Evolutionary conservation across 345 rosid genomes (phyloP), one percentile per base, ranked within the genome.

Genomic region (Cochlearia excelsa): DNA sequence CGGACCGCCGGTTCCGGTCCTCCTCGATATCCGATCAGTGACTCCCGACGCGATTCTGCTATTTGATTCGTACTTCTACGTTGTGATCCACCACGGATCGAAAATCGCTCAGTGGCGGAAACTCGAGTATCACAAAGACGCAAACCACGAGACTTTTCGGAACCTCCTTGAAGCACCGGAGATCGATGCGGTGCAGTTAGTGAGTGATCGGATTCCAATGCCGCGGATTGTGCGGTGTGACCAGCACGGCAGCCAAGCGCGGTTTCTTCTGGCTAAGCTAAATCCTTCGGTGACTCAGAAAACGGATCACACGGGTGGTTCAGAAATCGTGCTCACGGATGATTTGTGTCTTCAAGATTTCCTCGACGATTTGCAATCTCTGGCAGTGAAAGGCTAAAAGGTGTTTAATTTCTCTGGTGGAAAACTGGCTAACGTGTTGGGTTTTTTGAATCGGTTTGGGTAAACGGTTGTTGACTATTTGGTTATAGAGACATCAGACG

Each of bases 241-340:
- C 66, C 97, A 93, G 70, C 92, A 93, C 70, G 69, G 97, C 51
- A 89, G 97, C 62, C 95, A 87, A 70, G 99, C 97, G 11, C 77
- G 99, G 81, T 93, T 93, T 68, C 95, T 93, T 65, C 95, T 93
- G 33, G 99, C 99, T 26, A 93, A 89, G 71, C 79, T 89, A 66
- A 93, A 93, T 72, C 99, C 99, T 30, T 93, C 97, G 0, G 85
- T 93, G 31, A 89, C 95, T n/a, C 99, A 89, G 67, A 77, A 87
- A 54, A 81, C 95, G 9, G 64, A 66, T 54, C 70, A 76, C 49
- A 77, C 63, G 0, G 84, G 76, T 33, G 86, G 85, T 29, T 89
- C 95, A 1, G 97, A 88, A 26, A 72, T 88, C 8, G 75, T 92
- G 38, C 83, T 80, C 16, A 89, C 97, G 0, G 99, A 93, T 78